These are phyloP conservation scores for Nigrospora oryzae DNA, from an alignment of 2,329 filamentous ascomycete species.

Conservation along the genomic window DNA sequence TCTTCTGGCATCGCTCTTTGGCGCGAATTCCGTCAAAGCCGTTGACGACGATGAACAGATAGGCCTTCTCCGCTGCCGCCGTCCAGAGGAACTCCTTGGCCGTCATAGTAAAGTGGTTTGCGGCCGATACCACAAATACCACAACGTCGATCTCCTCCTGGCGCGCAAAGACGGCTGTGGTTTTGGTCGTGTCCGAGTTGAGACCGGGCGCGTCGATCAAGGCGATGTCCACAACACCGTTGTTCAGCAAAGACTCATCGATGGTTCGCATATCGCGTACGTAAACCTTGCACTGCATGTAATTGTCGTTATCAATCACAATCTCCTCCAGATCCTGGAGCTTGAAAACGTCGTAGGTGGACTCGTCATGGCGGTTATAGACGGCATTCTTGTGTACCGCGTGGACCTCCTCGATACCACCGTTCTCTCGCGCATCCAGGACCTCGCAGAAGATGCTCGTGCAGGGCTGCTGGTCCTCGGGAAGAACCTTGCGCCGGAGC, in stretches of 20 bases:
- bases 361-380: slow-evolving; percentile 87
- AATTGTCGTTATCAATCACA: slow-evolving; percentile 79
- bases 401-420: slow-evolving; percentile 87
- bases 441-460: slow-evolving; percentile 99
- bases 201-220: slow-evolving; percentile 93
- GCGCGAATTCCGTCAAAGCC: slow-evolving; percentile 92
- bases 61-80: slow-evolving; percentile 92
- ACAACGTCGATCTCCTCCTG: slow-evolving; percentile 99
- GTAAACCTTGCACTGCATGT: slow-evolving; percentile 95
- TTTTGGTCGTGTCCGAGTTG: slow-evolving; percentile 94
- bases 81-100: slow-evolving; percentile 98
- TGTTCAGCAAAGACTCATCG: slow-evolving; percentile 90
- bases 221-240: slow-evolving; percentile 95
- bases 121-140: slow-evolving; percentile 94
- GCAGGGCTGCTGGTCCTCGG: slow-evolving; percentile 95
- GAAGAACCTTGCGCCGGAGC: slow-evolving; percentile 80
- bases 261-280: slow-evolving; percentile 83
- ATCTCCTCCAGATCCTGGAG: slow-evolving; percentile 77
- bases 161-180: slow-evolving; percentile 90
- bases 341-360: slow-evolving; percentile 82
- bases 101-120: slow-evolving; percentile 95
- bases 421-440: slow-evolving; percentile 83
- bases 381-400: slow-evolving; percentile 73
- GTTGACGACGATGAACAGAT: slow-evolving; percentile 98
- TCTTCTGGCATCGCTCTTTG: slow-evolving; percentile 82